Evolutionary conservation across 1,284 basidiomycete species (phyloP).

Genomic region (Ceratobasidium sp.): DNA sequence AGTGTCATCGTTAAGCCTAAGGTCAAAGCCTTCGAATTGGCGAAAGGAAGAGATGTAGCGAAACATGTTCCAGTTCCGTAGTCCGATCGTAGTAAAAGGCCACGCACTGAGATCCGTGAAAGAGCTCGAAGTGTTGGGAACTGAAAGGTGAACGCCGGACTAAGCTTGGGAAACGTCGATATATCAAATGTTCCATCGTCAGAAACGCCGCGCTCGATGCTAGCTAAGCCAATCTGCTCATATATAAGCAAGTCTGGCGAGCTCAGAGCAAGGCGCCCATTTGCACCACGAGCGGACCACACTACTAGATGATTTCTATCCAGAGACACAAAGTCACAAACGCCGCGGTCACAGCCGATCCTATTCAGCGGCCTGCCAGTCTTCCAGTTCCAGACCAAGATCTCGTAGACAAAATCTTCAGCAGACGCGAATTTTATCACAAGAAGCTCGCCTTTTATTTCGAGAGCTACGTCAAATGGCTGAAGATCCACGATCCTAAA

Average conservation of each 20-base stretch:
- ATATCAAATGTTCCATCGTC: background rate
- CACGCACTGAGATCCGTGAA: too few relatives aligned
- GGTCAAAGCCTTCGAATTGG: background rate
- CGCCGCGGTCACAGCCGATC: background rate
- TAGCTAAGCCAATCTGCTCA: too few relatives aligned
- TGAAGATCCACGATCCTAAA: too few relatives aligned
- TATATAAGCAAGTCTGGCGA: background rate
- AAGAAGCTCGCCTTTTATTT: background rate
- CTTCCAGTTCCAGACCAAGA: conserved; percentile 14
- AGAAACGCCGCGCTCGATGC: background rate
- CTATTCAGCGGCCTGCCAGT: background rate
- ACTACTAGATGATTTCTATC: background rate
- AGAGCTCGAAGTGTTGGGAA: too few relatives aligned
- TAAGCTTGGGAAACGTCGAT: too few relatives aligned
- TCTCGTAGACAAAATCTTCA: too few relatives aligned
- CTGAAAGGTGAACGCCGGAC: background rate
- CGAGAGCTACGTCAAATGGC: background rate
- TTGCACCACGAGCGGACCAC: background rate
- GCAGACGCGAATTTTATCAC: background rate
- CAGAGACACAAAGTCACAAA: conserved; percentile 11
- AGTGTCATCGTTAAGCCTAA: background rate
- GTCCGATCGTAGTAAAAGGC: background rate
- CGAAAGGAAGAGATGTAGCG: background rate
- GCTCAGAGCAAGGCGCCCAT: too few relatives aligned
- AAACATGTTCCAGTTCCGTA: background rate